These are phyloP conservation scores for Chlorella variabilis DNA, from an alignment of 163 green algal genomes.

Conservation along the genomic window DNA sequence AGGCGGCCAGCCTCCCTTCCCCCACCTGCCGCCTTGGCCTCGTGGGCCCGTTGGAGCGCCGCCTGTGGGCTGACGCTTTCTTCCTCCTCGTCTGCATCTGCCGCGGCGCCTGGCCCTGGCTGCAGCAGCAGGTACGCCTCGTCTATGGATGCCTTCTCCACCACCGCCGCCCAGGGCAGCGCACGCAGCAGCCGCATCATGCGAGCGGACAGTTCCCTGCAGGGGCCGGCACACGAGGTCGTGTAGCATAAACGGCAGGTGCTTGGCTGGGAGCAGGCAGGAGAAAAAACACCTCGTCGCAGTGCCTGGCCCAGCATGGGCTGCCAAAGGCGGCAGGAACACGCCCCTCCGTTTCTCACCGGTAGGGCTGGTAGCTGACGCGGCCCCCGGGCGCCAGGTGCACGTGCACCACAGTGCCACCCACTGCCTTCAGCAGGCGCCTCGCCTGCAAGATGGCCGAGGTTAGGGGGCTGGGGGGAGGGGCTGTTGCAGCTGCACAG, in stretches of 20 bases:
- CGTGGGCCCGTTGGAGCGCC: constrained; percentile 16
- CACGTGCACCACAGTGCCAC: constrained; percentile 60
- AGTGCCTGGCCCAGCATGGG: too few species aligned
- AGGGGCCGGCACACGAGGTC: neutral
- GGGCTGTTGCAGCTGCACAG: neutral
- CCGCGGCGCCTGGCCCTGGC: neutral
- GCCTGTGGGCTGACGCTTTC: neutral
- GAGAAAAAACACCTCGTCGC: too few species aligned
- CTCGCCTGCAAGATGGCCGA: constrained; percentile 45
- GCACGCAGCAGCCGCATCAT: constrained; percentile 24
- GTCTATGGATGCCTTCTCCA: constrained; percentile 67
- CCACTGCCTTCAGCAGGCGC: constrained; percentile 44
- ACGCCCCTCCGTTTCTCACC: too few species aligned
- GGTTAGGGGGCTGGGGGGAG: too few species aligned
- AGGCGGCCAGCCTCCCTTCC: too few species aligned
- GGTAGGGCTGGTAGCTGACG: constrained; percentile 64
- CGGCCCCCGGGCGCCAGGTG: constrained; percentile 55
- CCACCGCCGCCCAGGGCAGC: constrained; percentile 18
- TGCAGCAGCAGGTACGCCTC: constrained; percentile 58
- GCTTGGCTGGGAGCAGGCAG: too few species aligned
- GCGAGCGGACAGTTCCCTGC: constrained; percentile 16
- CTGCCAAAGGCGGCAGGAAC: neutral
- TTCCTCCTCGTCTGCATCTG: too few species aligned
- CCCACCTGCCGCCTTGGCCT: constrained; percentile 29
- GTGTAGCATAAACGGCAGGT: too few species aligned